A percentile compares a stretch with the other conserved stretches of the same genome.
These are phyloP conservation scores for Botrytis aclada DNA, from an alignment of 2,329 filamentous ascomycete species.

Conservation along the genomic window DNA sequence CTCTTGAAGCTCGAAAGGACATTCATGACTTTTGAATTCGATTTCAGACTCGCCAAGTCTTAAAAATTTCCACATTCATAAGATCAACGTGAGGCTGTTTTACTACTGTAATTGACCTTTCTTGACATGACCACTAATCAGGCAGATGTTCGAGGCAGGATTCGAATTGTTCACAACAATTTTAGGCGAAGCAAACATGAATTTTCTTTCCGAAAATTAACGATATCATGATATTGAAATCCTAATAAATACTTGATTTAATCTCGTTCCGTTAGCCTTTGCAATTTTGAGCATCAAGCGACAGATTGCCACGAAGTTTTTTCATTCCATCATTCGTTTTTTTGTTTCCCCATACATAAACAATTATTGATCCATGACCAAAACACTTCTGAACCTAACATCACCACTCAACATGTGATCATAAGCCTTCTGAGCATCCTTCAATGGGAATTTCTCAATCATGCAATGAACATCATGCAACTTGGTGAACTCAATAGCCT, in stretches of 20 bases:
- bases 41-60: neutral
- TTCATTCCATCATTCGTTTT: neutral
- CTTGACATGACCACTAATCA: neutral
- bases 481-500: constrained; percentile 64
- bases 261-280: neutral
- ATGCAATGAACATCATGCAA: constrained; percentile 62
- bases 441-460: constrained; percentile 62
- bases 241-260: neutral
- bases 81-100: neutral
- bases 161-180: neutral
- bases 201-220: neutral
- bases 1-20: neutral
- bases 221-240: neutral
- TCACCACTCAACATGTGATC: constrained; percentile 35
- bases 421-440: constrained; percentile 39
- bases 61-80: neutral
- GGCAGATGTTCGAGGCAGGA: neutral
- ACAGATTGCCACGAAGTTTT: too few species aligned
- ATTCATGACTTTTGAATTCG: neutral
- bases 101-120: neutral
- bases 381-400: constrained; percentile 34
- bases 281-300: neutral
- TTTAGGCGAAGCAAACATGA: neutral
- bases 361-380: constrained; percentile 27
- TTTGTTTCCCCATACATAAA: too few species aligned